Base-by-base conservation (phyloP, 2,329 filamentous ascomycete genomes). In the Pestalotiopsis sp. region DNA sequence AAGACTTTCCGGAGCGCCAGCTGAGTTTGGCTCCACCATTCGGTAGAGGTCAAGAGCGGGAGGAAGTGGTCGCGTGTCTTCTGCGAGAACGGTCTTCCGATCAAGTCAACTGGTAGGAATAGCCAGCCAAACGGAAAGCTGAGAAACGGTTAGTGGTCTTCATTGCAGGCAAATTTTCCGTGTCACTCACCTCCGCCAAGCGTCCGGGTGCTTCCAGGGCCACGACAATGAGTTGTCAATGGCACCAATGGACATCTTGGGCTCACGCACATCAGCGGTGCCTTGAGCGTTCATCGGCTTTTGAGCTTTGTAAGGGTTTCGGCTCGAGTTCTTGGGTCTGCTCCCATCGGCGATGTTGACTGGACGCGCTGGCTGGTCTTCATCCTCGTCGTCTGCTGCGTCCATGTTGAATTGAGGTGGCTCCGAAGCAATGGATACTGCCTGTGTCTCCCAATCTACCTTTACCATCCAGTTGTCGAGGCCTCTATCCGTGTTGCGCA, bases 381-480 rank as follows among this genome's bases (percentile, higher is more conserved):
- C 59, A 65, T 85, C 84, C 45, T 83, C 80, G 52, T 82, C 79
- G 39, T 83, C 81, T 38, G 75, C 68, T 3, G 84, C 81, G 65
- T 91, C 88, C 85, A 86, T 83, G 85, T 93, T 77, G 85, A 97
- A 80, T 36, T 88, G 87, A 59, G 88, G 83, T 12, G 95, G 93
- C 70, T 98, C 94, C 0, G 94, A 94, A 17, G 92, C 91, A 72
- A 99, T 93, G 7, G 92, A 93, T 13, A 96, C 95, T 75, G 92
- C 89, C 76, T 96, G 90, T 2, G 88, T 90, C 74, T 94, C 89
- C 86, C 91, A 93, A 79, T 99, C 95, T 39, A 99, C 93, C 80
- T 94, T 96, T 78, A 99, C 94, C 96, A 99, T 99, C 96, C 96
- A 99, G 75, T 99, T 99, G 79, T 99, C 96, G 68, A 98, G 85